A percentile compares a stretch with the other conserved stretches of the same genome.
Conservation (phyloP, 2,329 filamentous ascomycete genomes). For the Ilyonectria destructans region DNA sequence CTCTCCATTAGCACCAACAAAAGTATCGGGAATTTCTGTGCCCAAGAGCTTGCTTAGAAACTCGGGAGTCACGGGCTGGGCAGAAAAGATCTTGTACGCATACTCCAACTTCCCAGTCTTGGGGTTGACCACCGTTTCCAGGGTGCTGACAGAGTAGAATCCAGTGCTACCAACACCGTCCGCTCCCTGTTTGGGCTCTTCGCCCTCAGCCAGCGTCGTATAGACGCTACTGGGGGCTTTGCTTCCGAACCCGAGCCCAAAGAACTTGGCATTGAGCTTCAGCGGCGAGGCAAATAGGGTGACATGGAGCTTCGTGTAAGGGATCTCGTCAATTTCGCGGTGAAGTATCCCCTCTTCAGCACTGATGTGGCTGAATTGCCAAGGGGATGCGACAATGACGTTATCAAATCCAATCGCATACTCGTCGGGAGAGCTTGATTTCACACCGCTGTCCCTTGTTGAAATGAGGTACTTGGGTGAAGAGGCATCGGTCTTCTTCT, state of each 20-base stretch:
- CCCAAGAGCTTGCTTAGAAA: conserved; percentile 71
- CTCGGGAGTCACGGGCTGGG: conserved; percentile 65
- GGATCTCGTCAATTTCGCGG: conserved; percentile 80
- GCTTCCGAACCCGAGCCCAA: conserved; percentile 74
- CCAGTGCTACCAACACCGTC: conserved; percentile 79
- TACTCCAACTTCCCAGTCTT: conserved; percentile 68
- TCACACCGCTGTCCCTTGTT: conserved; percentile 50
- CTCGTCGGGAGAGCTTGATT: conserved; percentile 50
- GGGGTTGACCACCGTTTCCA: conserved; percentile 77
- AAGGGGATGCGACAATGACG: conserved; percentile 86
- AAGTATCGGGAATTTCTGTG: conserved; percentile 61
- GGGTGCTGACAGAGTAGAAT: conserved; percentile 89
- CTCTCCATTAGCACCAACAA: conserved; percentile 51
- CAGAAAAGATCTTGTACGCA: conserved; percentile 78
- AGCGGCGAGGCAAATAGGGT: conserved; percentile 89
- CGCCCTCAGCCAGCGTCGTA: conserved; percentile 81
- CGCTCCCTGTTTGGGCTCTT: conserved; percentile 65
- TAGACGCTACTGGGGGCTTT: conserved; percentile 82
- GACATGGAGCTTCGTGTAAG: conserved; percentile 89
- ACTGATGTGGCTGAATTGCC: conserved; percentile 83
- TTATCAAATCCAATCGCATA: conserved; percentile 78
- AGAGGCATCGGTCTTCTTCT: conserved; percentile 58
- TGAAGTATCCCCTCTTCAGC: conserved; percentile 78
- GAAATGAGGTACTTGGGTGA: conserved; percentile 65
- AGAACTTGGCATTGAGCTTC: conserved; percentile 80